Evolutionary conservation across 2,329 filamentous ascomycete genomes (phyloP).

Genomic region (Aspergillus chevalieri): DNA sequence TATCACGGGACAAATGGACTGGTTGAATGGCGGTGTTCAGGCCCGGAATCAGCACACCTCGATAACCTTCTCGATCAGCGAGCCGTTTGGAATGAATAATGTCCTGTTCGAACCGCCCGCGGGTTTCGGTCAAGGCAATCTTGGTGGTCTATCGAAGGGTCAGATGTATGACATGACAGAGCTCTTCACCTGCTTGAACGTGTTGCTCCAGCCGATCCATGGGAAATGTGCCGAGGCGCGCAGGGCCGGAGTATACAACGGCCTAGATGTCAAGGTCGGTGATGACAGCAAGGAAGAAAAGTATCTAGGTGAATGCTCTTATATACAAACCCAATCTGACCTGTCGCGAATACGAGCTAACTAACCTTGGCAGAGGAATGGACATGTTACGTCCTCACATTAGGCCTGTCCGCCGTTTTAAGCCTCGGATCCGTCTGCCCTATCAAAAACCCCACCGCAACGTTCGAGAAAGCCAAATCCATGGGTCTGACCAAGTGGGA

Average conservation of each 20-base stretch:
- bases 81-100: conserved; percentile 46
- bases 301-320: conserved; percentile 42
- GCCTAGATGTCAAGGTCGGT: conserved; percentile 42
- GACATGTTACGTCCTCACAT: conserved; percentile 54
- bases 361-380: conserved; percentile 48
- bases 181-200: conserved; percentile 56
- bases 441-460: conserved; percentile 34
- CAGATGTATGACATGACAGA: conserved; percentile 61
- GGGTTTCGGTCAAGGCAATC: conserved; percentile 54
- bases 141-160: conserved; percentile 46
- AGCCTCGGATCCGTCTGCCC: conserved; percentile 42
- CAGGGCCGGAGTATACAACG: conserved; percentile 52
- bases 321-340: not conserved
- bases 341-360: conserved; percentile 7
- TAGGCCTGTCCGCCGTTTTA: conserved; percentile 53
- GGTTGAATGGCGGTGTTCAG: conserved; percentile 53
- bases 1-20: conserved; percentile 55
- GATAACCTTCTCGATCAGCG: conserved; percentile 40
- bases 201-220: conserved; percentile 51
- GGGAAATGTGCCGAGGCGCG: conserved; percentile 51
- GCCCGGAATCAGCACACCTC: conserved; percentile 41
- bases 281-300: conserved; percentile 42
- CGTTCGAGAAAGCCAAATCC: conserved; percentile 48
- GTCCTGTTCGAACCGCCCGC: conserved; percentile 52
- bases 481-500: conserved; percentile 55